Base-by-base conservation (phyloP, 306 rosid species). In the Parietaria judaica region DNA sequence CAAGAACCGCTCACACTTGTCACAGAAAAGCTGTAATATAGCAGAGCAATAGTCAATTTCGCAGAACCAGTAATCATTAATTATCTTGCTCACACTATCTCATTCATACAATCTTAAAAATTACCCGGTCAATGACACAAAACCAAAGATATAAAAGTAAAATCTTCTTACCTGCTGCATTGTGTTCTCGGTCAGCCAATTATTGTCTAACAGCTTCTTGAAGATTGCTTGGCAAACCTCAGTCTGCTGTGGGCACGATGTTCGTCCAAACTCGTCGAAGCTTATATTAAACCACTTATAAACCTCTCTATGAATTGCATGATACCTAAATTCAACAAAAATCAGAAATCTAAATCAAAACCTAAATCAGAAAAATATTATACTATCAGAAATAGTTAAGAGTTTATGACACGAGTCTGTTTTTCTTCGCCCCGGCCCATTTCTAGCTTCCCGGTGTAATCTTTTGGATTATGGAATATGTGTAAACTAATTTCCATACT, bases 211-310 rank as follows among this genome's bases (percentile, higher is more conserved):
- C 49, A 92, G 58, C 47, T 67, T 86, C 58, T 74, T 78, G 67
- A 88, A 92, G 69, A 92, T 86, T 45, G 76, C 86, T 71, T 92
- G 96, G 71, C 98, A 92, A 66, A 84, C 84, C 72, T 92, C 96
- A 8, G 98, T 92, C 54, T 92, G 98, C 68, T 86, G 79, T 7
- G 96, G 88, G 17, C 78, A 7, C 0, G 98, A 92, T 4, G 98
- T 92, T 14, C 98, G 86, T 43, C 98, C 98, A 77, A 92, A 92
- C 70, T 92, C 79, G 61, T 92, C 98, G 72, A 88, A 92, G 69
- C 88, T 86, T 37, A 92, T 92, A 53, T 81, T 66, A 62, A 92
- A 92, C 98, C 98, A 92, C 53, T 82, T 35, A 49, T 92, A 92
- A 37, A 92, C 96, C 52, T 88, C 81, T 69, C 65, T 86, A 70